A percentile compares a stretch with the other conserved stretches of the same genome.
phyloP scores from a whole-genome alignment of 225 moss, liverwort and hornwort species.

The Polytrichum commune region DNA sequence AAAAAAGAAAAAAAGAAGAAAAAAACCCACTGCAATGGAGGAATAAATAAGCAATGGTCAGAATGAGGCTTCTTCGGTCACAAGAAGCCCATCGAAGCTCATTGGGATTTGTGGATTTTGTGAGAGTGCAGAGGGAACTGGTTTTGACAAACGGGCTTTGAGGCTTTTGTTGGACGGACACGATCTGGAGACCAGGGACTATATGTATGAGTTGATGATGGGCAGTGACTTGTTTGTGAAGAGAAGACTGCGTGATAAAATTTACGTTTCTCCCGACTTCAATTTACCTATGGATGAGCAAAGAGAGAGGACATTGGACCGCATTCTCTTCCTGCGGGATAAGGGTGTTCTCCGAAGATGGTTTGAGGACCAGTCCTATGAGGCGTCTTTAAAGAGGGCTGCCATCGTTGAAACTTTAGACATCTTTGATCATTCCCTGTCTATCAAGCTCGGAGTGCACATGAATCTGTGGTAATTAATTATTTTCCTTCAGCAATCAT shows the following conservation, averaged over 20 bases:
- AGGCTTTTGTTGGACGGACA: conserved; percentile 74
- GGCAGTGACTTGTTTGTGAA: conserved; percentile 52
- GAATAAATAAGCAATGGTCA: no score
- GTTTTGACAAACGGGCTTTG: conserved; percentile 57
- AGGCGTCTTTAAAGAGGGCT: conserved; percentile 28
- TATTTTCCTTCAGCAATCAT: no score
- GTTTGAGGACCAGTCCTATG: conserved; percentile 31
- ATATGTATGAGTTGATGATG: conserved; percentile 48
- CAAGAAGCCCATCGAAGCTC: no score
- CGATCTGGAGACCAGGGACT: conserved; percentile 51
- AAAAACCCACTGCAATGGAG: no score
- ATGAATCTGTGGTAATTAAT: conserved; percentile 59
- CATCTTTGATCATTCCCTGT: conserved; percentile 69
- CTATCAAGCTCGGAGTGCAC: conserved; percentile 73
- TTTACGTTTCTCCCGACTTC: conserved; percentile 50
- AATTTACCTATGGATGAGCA: conserved; percentile 44
- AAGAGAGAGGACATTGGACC: conserved; percentile 59
- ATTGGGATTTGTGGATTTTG: background rate
- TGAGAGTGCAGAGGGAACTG: conserved; percentile 28
- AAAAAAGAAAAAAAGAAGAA: no score
- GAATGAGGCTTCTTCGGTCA: no score
- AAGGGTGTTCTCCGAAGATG: conserved; percentile 53
- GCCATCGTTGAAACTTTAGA: conserved; percentile 64
- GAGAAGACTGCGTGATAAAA: conserved; percentile 47
- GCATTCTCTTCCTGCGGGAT: conserved; percentile 42